These are phyloP conservation scores for Trichoderma atroviride DNA, from an alignment of 2,329 filamentous ascomycete genomes.

Conservation along the genomic window DNA sequence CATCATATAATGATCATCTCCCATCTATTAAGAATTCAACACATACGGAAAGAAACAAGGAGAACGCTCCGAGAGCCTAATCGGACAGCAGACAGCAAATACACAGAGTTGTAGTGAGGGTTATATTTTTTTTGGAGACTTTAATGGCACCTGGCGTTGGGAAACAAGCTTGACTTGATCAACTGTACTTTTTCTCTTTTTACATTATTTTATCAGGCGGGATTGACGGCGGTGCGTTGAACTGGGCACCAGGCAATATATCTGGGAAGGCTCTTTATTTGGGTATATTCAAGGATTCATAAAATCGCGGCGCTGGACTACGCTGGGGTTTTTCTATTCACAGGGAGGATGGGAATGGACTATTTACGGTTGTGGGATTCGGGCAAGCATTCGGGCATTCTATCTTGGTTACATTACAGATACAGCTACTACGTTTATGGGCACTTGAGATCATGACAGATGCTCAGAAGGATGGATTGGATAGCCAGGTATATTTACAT, in stretches of 20 bases:
- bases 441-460: not conserved
- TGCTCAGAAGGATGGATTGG: not conserved
- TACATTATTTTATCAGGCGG: not conserved
- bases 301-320: slow-evolving; percentile 9
- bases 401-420: not conserved
- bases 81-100: not conserved
- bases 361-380: not conserved
- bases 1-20: not conserved
- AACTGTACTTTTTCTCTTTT: not conserved
- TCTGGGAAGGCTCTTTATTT: not conserved
- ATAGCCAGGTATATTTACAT: not conserved
- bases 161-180: not conserved
- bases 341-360: not conserved
- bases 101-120: not conserved
- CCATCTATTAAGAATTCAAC: not conserved
- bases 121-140: not conserved
- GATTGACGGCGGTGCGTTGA: not conserved
- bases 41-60: not conserved
- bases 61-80: not conserved
- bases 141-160: not conserved
- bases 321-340: not conserved
- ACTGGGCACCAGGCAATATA: not conserved
- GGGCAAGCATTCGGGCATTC: not conserved
- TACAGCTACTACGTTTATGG: not conserved
- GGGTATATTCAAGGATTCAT: not conserved